Percentiles rank a stretch among this genome's conserved stretches.
These are phyloP conservation scores for Petasospora rhodanensis DNA, from an alignment of 1,139 yeast species.

Conservation along the genomic window DNA sequence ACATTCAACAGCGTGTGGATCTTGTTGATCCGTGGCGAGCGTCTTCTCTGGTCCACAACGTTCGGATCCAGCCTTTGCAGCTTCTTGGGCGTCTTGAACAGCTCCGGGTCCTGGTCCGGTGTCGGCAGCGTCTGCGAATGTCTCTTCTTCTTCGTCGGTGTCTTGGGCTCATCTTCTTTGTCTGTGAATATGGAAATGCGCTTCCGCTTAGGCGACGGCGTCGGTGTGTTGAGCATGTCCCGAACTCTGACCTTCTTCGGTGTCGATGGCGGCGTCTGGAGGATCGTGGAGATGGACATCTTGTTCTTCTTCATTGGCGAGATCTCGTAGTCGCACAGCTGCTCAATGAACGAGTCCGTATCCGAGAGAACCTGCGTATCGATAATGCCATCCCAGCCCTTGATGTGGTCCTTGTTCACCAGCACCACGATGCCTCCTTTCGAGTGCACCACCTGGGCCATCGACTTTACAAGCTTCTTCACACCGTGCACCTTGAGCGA, in stretches of 20 bases:
- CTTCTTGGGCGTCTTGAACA: no score
- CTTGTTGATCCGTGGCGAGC: no score
- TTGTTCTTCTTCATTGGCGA: conserved; percentile 28
- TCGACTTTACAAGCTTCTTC: conserved; percentile 61
- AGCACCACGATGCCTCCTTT: conserved; percentile 54
- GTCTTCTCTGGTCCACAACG: no score
- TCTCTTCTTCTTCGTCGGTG: conserved; percentile 11
- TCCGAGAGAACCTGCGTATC: conserved; percentile 55
- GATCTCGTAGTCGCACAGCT: conserved; percentile 81
- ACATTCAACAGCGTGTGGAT: no score
- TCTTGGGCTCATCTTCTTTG: no score
- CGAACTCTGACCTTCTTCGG: conserved; percentile 27
- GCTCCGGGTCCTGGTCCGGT: no score
- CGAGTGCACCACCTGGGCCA: conserved; percentile 64
- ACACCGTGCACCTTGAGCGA: conserved; percentile 86
- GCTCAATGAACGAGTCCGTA: no score
- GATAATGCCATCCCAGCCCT: conserved; percentile 53
- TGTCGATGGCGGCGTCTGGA: conserved; percentile 32
- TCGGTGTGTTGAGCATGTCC: conserved; percentile 15
- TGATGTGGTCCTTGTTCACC: conserved; percentile 46
- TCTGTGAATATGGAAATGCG: no score
- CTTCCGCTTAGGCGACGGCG: conserved; percentile 13
- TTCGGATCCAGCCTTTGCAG: no score
- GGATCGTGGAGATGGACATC: neutral
- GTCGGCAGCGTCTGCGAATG: no score